These are phyloP conservation scores for Rhipidocladum racemiflorum DNA, from an alignment of 176 grass and related monocot species.

Conservation along the genomic window DNA sequence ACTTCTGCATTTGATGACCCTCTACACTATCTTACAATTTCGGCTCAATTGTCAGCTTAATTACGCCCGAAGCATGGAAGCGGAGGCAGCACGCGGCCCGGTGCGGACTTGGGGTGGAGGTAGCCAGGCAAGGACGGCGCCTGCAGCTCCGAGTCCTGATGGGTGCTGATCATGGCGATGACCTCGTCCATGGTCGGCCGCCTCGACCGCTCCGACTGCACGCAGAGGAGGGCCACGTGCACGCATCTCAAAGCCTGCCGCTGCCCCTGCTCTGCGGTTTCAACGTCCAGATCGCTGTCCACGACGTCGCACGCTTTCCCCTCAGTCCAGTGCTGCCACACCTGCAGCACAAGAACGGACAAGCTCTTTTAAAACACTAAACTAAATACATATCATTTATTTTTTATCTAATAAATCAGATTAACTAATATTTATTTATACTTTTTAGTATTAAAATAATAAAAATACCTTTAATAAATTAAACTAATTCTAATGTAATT, in stretches of 20 bases:
- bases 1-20: no score
- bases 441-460: no score
- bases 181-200: background rate
- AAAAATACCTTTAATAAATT: no score
- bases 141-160: background rate
- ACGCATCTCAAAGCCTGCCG: slow-evolving; percentile 22
- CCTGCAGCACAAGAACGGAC: background rate
- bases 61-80: background rate
- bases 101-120: background rate
- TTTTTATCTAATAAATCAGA: no score
- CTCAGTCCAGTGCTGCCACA: slow-evolving; percentile 22
- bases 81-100: background rate
- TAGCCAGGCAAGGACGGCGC: background rate
- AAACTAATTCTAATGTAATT: no score
- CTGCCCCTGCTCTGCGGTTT: background rate
- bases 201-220: background rate
- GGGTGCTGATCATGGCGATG: background rate
- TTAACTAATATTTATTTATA: no score
- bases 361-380: no score
- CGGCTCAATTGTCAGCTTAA: background rate
- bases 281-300: background rate
- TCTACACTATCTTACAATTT: no score
- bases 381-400: no score
- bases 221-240: slow-evolving; percentile 22
- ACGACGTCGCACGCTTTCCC: background rate